phyloP scores from a whole-genome alignment of 1,284 basidiomycete genomes.

The Coniferiporia weirii region DNA sequence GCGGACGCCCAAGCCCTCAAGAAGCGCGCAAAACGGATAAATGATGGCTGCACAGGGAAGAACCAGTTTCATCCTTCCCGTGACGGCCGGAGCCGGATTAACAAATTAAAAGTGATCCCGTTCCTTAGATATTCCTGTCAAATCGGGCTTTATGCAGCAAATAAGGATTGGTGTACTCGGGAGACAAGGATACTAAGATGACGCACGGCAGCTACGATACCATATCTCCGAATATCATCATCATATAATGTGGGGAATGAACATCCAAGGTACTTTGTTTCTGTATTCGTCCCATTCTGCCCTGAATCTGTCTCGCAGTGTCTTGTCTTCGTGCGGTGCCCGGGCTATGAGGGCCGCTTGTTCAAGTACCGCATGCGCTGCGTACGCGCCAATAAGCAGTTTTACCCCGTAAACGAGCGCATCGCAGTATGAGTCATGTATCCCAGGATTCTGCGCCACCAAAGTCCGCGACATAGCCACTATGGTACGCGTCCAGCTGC shows the following conservation, averaged over 20 bases:
- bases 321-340: conserved; percentile 16
- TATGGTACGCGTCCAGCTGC: not conserved
- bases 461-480: not conserved
- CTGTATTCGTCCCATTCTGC: conserved; percentile 16
- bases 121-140: not conserved
- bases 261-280: conserved; percentile 16
- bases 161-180: not conserved
- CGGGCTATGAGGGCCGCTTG: conserved; percentile 3
- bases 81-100: not conserved
- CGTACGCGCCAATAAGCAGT: not conserved
- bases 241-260: conserved; percentile 17
- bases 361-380: not conserved
- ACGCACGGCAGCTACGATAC: not conserved
- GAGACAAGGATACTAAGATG: not conserved
- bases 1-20: not conserved
- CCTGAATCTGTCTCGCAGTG: conserved; percentile 15
- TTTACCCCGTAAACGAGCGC: not conserved
- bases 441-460: not conserved
- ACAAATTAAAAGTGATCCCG: not conserved
- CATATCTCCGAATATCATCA: not conserved
- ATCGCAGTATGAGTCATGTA: not conserved
- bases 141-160: not conserved
- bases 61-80: not conserved
- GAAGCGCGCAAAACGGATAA: not conserved
- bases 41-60: not conserved